Conservation (phyloP, 139 green algal genomes). For the Picochlorum costavermella region DNA sequence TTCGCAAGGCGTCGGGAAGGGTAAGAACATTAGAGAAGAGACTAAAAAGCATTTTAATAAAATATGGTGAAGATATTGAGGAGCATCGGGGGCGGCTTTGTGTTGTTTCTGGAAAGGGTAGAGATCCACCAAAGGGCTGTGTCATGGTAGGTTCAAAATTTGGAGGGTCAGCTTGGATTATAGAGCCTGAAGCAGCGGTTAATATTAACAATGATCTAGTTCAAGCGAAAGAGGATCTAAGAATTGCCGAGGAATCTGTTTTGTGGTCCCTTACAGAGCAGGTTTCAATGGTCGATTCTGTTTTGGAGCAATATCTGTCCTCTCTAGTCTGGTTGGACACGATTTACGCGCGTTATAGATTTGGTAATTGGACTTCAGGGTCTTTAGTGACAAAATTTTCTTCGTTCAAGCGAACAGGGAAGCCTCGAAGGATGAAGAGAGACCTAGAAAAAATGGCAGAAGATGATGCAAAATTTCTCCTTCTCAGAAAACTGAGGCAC, state of each 20-base stretch:
- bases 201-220: slow-evolving; percentile 70
- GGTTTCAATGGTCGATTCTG: slow-evolving; percentile 14
- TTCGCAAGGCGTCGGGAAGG: slow-evolving; percentile 33
- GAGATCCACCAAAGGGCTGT: slow-evolving; percentile 18
- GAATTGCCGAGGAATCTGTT: slow-evolving; percentile 64
- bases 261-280: slow-evolving; percentile 58
- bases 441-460: slow-evolving; percentile 13
- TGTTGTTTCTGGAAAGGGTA: slow-evolving; percentile 29
- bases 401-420: slow-evolving; percentile 30
- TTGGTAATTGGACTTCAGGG: slow-evolving; percentile 59
- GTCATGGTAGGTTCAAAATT: slow-evolving; percentile 50
- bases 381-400: slow-evolving; percentile 39
- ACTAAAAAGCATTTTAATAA: slow-evolving; percentile 49
- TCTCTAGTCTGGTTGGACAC: slow-evolving; percentile 58
- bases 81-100: slow-evolving; percentile 53
- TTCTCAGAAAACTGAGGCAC: slow-evolving; percentile 48
- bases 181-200: slow-evolving; percentile 64
- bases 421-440: background rate
- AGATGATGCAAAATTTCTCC: slow-evolving; percentile 12
- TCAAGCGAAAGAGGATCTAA: slow-evolving; percentile 47
- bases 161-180: slow-evolving; percentile 33
- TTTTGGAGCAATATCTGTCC: slow-evolving; percentile 16
- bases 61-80: slow-evolving; percentile 51
- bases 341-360: slow-evolving; percentile 43
- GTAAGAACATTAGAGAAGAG: slow-evolving; percentile 37